Evolutionary conservation across 2,329 filamentous ascomycete species (phyloP).

Genomic region (Sarocladium kiliense): DNA sequence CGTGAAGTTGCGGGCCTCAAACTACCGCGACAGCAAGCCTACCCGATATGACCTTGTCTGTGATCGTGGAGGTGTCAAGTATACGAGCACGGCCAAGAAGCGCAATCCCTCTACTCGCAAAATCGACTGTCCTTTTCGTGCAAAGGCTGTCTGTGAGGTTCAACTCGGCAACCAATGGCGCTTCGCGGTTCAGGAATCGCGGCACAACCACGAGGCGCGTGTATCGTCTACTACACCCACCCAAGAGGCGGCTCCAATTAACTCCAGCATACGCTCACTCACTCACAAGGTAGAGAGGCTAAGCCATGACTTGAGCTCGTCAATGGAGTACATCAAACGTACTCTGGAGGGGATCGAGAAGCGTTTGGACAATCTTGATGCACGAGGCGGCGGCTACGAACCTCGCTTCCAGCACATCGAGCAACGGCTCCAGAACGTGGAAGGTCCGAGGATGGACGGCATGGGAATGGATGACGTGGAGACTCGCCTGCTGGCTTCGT

Average conservation of each 20-base stretch:
- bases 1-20: conserved; percentile 57
- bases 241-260: conserved; percentile 50
- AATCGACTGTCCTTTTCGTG: conserved; percentile 58
- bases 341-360: conserved; percentile 48
- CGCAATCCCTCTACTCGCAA: conserved; percentile 59
- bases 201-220: conserved; percentile 58
- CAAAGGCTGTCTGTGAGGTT: conserved; percentile 59
- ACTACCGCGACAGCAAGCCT: conserved; percentile 58
- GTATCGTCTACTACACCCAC: conserved; percentile 48
- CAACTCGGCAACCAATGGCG: conserved; percentile 59
- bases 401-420: conserved; percentile 40
- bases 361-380: conserved; percentile 49
- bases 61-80: conserved; percentile 59
- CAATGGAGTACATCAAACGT: conserved; percentile 45
- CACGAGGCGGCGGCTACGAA: conserved; percentile 35
- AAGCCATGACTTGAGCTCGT: conserved; percentile 49
- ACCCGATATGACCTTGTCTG: conserved; percentile 59
- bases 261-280: conserved; percentile 52
- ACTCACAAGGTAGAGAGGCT: conserved; percentile 57
- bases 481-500: conserved; percentile 35
- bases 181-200: conserved; percentile 55
- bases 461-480: conserved; percentile 42
- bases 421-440: conserved; percentile 35
- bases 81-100: conserved; percentile 61
- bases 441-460: conserved; percentile 36